Conservation (phyloP, 371 early-diverging fungal genomes). For the Syncephalis fuscata region DNA sequence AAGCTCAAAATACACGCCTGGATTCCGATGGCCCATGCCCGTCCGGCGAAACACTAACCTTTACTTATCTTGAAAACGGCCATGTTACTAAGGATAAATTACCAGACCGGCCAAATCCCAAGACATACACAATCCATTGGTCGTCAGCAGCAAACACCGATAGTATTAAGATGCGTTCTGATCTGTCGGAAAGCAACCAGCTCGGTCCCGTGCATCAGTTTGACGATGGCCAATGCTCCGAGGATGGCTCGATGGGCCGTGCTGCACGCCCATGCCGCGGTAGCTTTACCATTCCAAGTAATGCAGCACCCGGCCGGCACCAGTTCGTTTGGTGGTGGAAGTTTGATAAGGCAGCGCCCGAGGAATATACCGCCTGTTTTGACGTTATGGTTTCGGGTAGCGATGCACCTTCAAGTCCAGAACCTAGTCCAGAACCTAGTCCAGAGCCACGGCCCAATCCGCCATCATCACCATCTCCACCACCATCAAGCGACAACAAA, state of each 20-base stretch:
- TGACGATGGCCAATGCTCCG: slow-evolving; percentile 5
- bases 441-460: too few relatives aligned
- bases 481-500: too few relatives aligned
- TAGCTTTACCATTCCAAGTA: slow-evolving; percentile 7
- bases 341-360: slow-evolving; percentile 11
- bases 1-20: slow-evolving; percentile 9
- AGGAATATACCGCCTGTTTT: slow-evolving; percentile 21
- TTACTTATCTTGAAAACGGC: slow-evolving; percentile 16
- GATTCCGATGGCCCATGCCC: slow-evolving; percentile 7
- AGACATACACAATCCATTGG: slow-evolving; percentile 5
- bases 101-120: slow-evolving; percentile 5
- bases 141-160: slow-evolving; percentile 5
- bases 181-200: slow-evolving; percentile 8
- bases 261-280: slow-evolving; percentile 11
- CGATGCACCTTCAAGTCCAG: too few relatives aligned
- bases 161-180: slow-evolving; percentile 8
- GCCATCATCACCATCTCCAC: too few relatives aligned
- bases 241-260: slow-evolving; percentile 1
- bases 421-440: too few relatives aligned
- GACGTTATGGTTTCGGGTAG: slow-evolving; percentile 10
- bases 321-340: slow-evolving; percentile 22
- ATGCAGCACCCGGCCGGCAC: slow-evolving; percentile 11
- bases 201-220: slow-evolving; percentile 2
- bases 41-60: slow-evolving; percentile 9
- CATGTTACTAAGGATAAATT: slow-evolving; percentile 11